These are phyloP conservation scores for Zygoascus ofunaensis DNA, from an alignment of 805 yeast species.

Conservation along the genomic window DNA sequence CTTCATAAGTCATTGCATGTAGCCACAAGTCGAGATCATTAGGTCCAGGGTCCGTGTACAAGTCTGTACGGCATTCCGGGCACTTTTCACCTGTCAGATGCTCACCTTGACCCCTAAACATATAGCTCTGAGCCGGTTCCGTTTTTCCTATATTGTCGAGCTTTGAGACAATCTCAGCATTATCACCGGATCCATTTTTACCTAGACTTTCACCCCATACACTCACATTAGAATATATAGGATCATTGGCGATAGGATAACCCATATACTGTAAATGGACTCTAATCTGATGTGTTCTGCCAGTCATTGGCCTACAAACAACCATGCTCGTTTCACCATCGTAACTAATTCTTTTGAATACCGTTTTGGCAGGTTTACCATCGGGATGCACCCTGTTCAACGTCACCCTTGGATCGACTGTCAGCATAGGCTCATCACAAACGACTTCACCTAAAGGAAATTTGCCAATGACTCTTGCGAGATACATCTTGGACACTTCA, in stretches of 20 bases:
- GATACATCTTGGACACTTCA: conserved; percentile 67
- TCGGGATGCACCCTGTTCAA: conserved; percentile 50
- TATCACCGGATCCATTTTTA: conserved; percentile 44
- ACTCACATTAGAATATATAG: conserved; percentile 66
- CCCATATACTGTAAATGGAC: conserved; percentile 90
- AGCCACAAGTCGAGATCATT: conserved; percentile 83
- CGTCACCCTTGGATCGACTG: conserved; percentile 66
- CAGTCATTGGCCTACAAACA: conserved; percentile 77
- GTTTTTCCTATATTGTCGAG: conserved; percentile 66
- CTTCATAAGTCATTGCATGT: conserved; percentile 73
- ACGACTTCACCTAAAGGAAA: conserved; percentile 55
- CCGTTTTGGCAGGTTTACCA: conserved; percentile 70
- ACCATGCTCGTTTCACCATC: conserved; percentile 67
- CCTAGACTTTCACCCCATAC: conserved; percentile 82
- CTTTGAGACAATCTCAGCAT: conserved; percentile 37
- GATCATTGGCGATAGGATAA: conserved; percentile 85
- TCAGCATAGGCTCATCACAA: conserved; percentile 60
- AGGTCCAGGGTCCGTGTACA: conserved; percentile 82
- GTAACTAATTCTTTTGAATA: conserved; percentile 56
- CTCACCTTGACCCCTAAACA: conserved; percentile 47
- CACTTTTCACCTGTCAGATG: conserved; percentile 51
- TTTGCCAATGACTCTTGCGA: conserved; percentile 81
- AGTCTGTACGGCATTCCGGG: conserved; percentile 53
- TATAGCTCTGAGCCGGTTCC: conserved; percentile 54
- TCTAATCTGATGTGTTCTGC: conserved; percentile 91